Evolutionary conservation across 306 rosid species (phyloP).

Genomic region (Malus asiatica): DNA sequence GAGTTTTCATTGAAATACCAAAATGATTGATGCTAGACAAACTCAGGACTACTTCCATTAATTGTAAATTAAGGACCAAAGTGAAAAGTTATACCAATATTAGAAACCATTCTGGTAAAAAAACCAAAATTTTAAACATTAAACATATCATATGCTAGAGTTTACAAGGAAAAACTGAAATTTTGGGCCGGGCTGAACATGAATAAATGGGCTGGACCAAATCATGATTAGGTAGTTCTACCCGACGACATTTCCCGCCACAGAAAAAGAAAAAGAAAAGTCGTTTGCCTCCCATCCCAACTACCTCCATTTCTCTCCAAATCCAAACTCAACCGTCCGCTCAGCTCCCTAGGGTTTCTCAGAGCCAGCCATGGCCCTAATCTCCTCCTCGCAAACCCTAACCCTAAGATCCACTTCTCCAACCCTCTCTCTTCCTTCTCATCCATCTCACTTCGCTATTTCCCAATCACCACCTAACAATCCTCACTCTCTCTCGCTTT

Average conservation of each 20-base stretch:
- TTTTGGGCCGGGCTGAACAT: background rate
- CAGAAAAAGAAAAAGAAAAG: background rate
- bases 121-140: too few relatives aligned
- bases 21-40: too few relatives aligned
- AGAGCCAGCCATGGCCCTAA: slow-evolving; percentile 43
- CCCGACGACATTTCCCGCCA: background rate
- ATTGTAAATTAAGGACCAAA: too few relatives aligned
- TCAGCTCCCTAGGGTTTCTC: background rate
- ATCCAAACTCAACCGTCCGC: background rate
- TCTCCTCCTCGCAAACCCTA: slow-evolving; percentile 9
- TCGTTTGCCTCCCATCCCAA: background rate
- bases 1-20: too few relatives aligned
- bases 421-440: slow-evolving; percentile 17
- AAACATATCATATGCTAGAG: too few relatives aligned
- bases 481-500: background rate
- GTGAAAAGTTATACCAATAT: too few relatives aligned
- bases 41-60: too few relatives aligned
- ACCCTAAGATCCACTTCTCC: background rate
- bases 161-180: background rate
- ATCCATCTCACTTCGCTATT: background rate
- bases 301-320: background rate
- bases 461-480: slow-evolving; percentile 7
- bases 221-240: too few relatives aligned
- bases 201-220: background rate
- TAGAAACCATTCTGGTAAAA: too few relatives aligned